A percentile compares a stretch with the other conserved stretches of the same genome.
Evolutionary conservation across 306 rosid genomes (phyloP).

Genomic region (Corylus avellana): DNA sequence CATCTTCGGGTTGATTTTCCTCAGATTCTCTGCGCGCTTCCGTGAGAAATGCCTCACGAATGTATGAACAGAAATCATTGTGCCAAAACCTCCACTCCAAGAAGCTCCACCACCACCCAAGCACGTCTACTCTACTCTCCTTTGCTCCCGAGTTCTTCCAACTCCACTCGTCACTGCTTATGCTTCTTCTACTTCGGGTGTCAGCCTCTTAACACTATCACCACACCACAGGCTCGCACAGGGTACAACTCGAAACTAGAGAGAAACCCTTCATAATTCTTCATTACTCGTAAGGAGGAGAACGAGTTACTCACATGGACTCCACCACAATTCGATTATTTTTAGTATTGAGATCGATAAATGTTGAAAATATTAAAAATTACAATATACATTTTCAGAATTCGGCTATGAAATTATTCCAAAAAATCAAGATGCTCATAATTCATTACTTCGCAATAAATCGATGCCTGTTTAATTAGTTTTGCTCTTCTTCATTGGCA

Average conservation of each 20-base stretch:
- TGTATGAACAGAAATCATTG: background rate
- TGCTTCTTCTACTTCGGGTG: background rate
- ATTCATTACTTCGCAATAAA: too few relatives aligned
- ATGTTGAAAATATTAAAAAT: too few relatives aligned
- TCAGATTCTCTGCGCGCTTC: constrained; percentile 50
- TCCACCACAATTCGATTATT: background rate
- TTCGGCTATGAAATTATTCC: too few relatives aligned
- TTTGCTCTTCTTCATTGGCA: too few relatives aligned
- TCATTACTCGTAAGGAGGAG: background rate
- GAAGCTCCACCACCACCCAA: background rate
- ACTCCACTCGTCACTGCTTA: background rate
- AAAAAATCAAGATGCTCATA: too few relatives aligned
- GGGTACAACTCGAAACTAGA: background rate
- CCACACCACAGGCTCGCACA: background rate
- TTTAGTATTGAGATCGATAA: background rate
- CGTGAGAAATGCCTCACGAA: constrained; percentile 48
- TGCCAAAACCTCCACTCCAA: background rate
- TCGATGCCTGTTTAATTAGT: too few relatives aligned
- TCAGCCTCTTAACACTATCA: background rate
- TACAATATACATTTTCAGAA: too few relatives aligned
- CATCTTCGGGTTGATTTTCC: constrained; percentile 51
- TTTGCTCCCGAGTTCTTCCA: background rate
- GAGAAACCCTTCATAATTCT: background rate
- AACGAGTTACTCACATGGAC: background rate
- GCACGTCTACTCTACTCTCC: background rate